phyloP scores from a whole-genome alignment of 371 early-diverging fungal genomes.

The Rhizopus sp. region DNA sequence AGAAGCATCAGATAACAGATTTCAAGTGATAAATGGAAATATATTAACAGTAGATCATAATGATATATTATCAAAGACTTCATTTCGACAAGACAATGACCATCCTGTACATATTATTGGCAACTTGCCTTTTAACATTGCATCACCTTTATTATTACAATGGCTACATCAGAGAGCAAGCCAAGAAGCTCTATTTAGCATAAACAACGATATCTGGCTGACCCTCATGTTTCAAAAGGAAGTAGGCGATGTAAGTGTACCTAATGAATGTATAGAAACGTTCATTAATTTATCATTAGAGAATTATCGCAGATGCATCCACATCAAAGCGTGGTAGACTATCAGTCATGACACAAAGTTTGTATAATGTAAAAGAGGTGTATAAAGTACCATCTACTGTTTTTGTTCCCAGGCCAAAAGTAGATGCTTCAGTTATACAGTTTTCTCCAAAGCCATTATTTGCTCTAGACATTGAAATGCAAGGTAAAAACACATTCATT shows the following conservation, averaged over 20 bases:
- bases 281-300: conserved; percentile 31
- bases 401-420: conserved; percentile 79
- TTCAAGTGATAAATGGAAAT: conserved; percentile 67
- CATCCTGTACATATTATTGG: conserved; percentile 64
- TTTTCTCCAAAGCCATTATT: conserved; percentile 50
- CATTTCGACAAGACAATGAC: background rate
- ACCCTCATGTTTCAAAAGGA: conserved; percentile 89
- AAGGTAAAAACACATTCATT: conserved; percentile 3
- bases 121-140: conserved; percentile 81
- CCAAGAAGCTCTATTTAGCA: conserved; percentile 64
- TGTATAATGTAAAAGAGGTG: conserved; percentile 66
- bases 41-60: conserved; percentile 62
- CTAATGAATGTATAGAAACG: background rate
- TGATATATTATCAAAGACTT: conserved; percentile 33
- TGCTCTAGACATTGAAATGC: conserved; percentile 9
- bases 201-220: conserved; percentile 56
- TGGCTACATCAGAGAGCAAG: conserved; percentile 69
- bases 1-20: conserved; percentile 54
- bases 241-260: conserved; percentile 66
- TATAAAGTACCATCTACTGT: conserved; percentile 64
- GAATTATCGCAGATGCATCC: conserved; percentile 61
- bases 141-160: conserved; percentile 73
- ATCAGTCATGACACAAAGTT: conserved; percentile 73
- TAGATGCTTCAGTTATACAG: conserved; percentile 77
- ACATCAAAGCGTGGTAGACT: conserved; percentile 67